phyloP scores from a whole-genome alignment of 2,329 filamentous ascomycete genomes.

The Zopfia rhizophila region DNA sequence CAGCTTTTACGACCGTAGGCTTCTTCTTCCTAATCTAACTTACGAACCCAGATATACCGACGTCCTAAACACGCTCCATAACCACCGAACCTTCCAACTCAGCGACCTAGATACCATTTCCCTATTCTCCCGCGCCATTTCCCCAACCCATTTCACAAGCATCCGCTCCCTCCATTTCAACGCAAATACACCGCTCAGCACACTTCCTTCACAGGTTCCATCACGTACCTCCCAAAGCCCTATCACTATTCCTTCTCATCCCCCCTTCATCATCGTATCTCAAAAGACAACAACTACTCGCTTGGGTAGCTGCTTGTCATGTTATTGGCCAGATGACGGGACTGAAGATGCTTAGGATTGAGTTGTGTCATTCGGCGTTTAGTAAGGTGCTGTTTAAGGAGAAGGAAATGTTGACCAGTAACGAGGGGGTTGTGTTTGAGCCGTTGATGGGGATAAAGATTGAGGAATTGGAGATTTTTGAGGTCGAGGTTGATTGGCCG shows the following conservation, averaged over 20 bases:
- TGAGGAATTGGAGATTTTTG: conserved; percentile 9
- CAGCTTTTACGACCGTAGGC: too few species aligned
- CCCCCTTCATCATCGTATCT: too few species aligned
- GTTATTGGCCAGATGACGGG: conserved; percentile 2
- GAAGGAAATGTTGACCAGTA: neutral
- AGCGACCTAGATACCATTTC: conserved; percentile 7
- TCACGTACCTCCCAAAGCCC: conserved; percentile 1
- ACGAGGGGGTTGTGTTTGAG: conserved; percentile 5
- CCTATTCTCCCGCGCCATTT: too few species aligned
- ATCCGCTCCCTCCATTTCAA: conserved; percentile 11
- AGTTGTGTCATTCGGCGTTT: conserved; percentile 3
- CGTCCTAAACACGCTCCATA: neutral
- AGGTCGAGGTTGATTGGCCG: conserved; percentile 16
- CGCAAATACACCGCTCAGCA: conserved; percentile 1
- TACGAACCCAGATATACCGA: conserved; percentile 6
- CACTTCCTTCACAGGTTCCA: conserved; percentile 1
- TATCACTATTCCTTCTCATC: conserved; percentile 4
- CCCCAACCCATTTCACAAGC: conserved; percentile 1
- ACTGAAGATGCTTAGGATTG: conserved; percentile 1
- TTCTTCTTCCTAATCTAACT: too few species aligned
- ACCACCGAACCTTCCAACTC: conserved; percentile 1
- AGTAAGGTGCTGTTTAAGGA: neutral
- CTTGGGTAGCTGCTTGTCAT: conserved; percentile 3
- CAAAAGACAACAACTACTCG: too few species aligned
- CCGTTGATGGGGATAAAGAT: neutral